These are phyloP conservation scores for Coriolopsis trogii DNA, from an alignment of 1,284 basidiomycete genomes.

Conservation along the genomic window DNA sequence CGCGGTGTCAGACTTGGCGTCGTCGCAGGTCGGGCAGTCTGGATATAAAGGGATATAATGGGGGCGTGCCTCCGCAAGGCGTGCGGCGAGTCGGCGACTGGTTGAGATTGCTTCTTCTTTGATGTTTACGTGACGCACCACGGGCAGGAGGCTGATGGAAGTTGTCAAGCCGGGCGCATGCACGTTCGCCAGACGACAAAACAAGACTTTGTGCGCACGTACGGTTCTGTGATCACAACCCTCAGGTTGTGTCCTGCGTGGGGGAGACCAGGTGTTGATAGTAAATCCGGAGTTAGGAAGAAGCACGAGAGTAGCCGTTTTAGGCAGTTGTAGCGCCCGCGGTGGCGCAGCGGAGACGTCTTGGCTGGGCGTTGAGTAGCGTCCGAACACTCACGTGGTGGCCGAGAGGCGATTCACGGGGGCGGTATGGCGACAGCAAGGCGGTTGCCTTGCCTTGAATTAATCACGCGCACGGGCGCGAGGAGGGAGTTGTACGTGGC, in stretches of 20 bases:
- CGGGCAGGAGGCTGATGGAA: conserved; percentile 3
- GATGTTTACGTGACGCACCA: conserved; percentile 6
- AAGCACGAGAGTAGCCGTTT: conserved; percentile 20
- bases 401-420: background rate
- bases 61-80: too few relatives aligned
- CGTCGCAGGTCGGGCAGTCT: too few relatives aligned
- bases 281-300: conserved; percentile 9
- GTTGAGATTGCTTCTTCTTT: background rate
- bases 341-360: conserved; percentile 12
- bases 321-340: conserved; percentile 13
- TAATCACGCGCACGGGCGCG: background rate
- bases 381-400: conserved; percentile 1
- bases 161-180: background rate
- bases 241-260: too few relatives aligned
- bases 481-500: too few relatives aligned
- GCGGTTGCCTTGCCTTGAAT: background rate
- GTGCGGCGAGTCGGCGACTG: background rate
- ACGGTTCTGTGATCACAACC: too few relatives aligned
- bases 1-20: too few relatives aligned
- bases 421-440: background rate
- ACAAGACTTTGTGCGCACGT: too few relatives aligned
- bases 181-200: too few relatives aligned
- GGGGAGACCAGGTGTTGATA: too few relatives aligned
- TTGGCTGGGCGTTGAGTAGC: conserved; percentile 25
- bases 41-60: too few relatives aligned